Conservation (phyloP, 2,329 filamentous ascomycete species). For the Epicoccum nigrum region DNA sequence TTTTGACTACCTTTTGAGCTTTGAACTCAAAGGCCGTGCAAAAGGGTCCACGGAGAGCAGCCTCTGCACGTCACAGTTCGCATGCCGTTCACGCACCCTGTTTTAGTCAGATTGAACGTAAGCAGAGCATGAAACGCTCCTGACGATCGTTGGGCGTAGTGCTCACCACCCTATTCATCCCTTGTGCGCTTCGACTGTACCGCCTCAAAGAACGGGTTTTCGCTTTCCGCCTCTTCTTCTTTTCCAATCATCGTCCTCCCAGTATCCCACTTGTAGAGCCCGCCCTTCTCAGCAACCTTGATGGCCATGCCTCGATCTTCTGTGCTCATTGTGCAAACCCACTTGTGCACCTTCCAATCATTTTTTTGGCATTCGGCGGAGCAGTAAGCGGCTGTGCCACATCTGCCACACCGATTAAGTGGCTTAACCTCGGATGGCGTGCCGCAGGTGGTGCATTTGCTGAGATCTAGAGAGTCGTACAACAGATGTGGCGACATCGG, state of each 20-base stretch:
- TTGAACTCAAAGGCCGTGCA: background rate
- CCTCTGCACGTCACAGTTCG: background rate
- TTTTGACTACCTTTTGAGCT: too few species aligned
- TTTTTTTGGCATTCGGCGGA: slow-evolving; percentile 22
- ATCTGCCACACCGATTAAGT: slow-evolving; percentile 29
- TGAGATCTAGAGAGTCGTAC: slow-evolving; percentile 20
- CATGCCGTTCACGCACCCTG: too few species aligned
- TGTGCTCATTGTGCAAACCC: slow-evolving; percentile 27
- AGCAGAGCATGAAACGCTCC: background rate
- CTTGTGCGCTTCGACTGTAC: slow-evolving; percentile 3
- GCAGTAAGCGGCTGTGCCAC: slow-evolving; percentile 33
- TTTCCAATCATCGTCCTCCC: slow-evolving; percentile 19
- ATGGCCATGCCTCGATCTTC: slow-evolving; percentile 31
- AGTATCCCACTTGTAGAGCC: slow-evolving; percentile 29
- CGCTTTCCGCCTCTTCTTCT: slow-evolving; percentile 21
- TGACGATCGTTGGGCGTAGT: background rate
- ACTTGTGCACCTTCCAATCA: slow-evolving; percentile 33
- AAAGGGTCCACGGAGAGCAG: background rate
- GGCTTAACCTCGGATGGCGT: background rate
- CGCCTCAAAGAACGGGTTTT: slow-evolving; percentile 26
- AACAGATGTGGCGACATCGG: slow-evolving; percentile 32
- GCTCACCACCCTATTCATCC: background rate
- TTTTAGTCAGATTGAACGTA: background rate
- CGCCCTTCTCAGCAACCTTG: slow-evolving; percentile 27
- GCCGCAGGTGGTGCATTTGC: slow-evolving; percentile 22